Conservation (phyloP, 257 asterid genomes). For the Solanum virginianum region DNA sequence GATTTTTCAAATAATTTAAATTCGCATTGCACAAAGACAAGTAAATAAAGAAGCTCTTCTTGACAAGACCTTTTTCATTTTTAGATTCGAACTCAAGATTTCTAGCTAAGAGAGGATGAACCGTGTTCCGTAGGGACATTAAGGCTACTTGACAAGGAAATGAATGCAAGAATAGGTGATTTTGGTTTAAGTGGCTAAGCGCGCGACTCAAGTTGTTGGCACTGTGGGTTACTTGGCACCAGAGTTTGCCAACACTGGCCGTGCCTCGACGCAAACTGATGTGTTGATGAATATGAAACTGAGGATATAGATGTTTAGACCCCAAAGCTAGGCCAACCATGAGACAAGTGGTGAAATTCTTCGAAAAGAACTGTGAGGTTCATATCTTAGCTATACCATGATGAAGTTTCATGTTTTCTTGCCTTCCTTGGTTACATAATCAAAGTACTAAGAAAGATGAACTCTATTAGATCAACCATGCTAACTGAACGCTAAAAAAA, state of each 20-base stretch:
- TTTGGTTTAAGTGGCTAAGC: conserved; percentile 45
- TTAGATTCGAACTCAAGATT: too few species aligned
- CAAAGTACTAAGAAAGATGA: too few species aligned
- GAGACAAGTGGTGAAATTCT: background rate
- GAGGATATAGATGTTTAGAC: background rate
- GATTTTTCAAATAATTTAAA: too few species aligned
- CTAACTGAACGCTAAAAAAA: background rate
- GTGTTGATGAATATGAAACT: background rate
- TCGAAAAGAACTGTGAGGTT: background rate
- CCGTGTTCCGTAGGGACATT: background rate
- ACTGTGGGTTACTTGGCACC: background rate
- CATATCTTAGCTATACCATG: too few species aligned
- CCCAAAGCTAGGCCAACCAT: background rate
- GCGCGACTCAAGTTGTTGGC: background rate
- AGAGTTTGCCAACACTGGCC: background rate
- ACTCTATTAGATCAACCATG: too few species aligned
- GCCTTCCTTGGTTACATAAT: too few species aligned
- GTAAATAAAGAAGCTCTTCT: too few species aligned
- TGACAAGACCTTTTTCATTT: too few species aligned
- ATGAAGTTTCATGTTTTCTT: too few species aligned
- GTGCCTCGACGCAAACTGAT: background rate
- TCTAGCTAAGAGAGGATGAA: too few species aligned
- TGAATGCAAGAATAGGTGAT: conserved; percentile 62
- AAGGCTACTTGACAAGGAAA: conserved; percentile 34
- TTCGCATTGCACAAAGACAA: too few species aligned